Conservation (phyloP, 1,139 yeast species). For the Lodderomyces theae region DNA sequence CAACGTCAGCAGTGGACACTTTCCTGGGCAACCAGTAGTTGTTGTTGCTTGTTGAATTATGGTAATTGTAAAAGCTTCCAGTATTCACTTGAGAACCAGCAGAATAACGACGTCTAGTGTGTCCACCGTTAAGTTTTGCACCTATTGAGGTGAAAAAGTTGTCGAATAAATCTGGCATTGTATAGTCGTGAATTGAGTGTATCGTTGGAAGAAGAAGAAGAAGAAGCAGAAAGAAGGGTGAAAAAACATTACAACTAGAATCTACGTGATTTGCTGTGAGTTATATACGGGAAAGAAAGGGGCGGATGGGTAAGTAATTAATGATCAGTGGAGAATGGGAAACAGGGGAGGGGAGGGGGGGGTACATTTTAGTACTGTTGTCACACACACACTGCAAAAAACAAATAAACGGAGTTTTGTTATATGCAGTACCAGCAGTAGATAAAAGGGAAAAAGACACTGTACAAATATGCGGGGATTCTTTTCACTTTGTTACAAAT, state of each 20-base stretch:
- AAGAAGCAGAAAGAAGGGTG: neutral
- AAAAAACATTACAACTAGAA: neutral
- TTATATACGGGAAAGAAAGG: too few species aligned
- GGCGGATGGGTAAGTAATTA: too few species aligned
- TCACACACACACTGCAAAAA: too few species aligned
- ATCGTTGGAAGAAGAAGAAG: neutral
- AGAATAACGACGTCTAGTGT: constrained; percentile 29
- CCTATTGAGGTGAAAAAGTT: constrained; percentile 35
- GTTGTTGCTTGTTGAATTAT: constrained; percentile 35
- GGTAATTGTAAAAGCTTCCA: constrained; percentile 39
- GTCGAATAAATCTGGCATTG: constrained; percentile 49
- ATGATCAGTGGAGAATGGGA: too few species aligned
- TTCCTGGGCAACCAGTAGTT: constrained; percentile 38
- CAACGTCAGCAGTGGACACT: constrained; percentile 1
- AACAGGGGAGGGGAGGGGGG: too few species aligned
- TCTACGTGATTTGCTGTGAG: neutral
- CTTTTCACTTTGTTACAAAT: too few species aligned
- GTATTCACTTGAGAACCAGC: constrained; percentile 36
- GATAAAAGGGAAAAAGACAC: too few species aligned
- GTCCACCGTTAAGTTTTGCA: constrained; percentile 35
- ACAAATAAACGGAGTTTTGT: too few species aligned
- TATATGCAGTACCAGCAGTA: too few species aligned
- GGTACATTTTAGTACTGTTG: too few species aligned
- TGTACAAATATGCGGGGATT: too few species aligned
- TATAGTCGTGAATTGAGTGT: too few species aligned